phyloP scores from a whole-genome alignment of 345 rosid species.

The Dimocarpus longan region DNA sequence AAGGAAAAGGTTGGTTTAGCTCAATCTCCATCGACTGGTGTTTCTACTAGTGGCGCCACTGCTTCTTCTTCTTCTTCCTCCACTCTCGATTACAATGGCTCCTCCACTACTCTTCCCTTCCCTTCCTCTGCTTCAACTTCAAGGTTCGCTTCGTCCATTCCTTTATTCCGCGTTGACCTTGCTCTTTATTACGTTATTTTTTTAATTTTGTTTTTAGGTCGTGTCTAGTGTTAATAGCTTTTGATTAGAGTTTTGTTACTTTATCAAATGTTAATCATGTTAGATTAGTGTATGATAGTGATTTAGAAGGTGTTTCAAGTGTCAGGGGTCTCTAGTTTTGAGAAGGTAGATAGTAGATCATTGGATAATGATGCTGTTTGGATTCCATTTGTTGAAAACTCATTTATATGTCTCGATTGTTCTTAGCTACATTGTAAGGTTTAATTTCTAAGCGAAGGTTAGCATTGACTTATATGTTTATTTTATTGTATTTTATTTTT shows the following conservation, averaged over 20 bases:
- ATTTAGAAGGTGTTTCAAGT: background rate
- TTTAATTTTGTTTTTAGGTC: background rate
- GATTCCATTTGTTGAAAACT: background rate
- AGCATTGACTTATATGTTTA: background rate
- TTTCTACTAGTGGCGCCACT: conserved; percentile 41
- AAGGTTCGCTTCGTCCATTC: conserved; percentile 46
- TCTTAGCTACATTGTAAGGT: background rate
- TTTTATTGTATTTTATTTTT: background rate
- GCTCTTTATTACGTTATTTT: conserved; percentile 24
- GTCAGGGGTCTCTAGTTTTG: background rate
- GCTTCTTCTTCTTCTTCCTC: conserved; percentile 51
- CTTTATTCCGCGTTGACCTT: conserved; percentile 22
- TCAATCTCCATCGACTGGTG: conserved; percentile 59
- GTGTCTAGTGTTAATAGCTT: background rate
- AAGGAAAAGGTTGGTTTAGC: conserved; percentile 97
- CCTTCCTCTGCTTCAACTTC: conserved; percentile 63
- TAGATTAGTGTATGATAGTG: background rate
- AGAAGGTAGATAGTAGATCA: background rate
- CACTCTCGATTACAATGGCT: conserved; percentile 42
- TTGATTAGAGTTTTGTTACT: background rate
- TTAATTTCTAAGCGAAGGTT: background rate
- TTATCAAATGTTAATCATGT: background rate
- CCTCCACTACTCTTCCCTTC: conserved; percentile 43
- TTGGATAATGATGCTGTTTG: background rate
- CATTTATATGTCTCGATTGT: background rate